These are phyloP conservation scores for Colletotrichum karsti DNA, from an alignment of 2,329 filamentous ascomycete genomes.

Conservation along the genomic window DNA sequence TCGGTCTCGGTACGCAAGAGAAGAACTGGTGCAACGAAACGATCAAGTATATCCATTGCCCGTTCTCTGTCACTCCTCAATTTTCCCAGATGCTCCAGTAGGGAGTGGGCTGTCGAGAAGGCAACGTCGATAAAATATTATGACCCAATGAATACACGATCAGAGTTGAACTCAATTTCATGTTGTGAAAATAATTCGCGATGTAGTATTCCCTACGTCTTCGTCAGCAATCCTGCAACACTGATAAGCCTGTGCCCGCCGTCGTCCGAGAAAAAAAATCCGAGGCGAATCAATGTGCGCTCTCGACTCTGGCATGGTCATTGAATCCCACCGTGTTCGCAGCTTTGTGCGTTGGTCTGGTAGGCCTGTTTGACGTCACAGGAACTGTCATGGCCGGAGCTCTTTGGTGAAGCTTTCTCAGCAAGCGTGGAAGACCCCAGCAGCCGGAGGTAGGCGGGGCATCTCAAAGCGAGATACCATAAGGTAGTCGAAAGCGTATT, in stretches of 20 bases:
- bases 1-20: slow-evolving; percentile 35
- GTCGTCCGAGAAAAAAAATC: not conserved
- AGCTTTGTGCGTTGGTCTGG: not conserved
- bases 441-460: not conserved
- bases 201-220: too few species aligned
- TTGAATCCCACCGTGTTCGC: too few species aligned
- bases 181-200: too few species aligned
- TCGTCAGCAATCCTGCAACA: too few species aligned
- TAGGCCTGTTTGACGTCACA: not conserved
- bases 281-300: too few species aligned
- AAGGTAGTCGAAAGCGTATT: not conserved
- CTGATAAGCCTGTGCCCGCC: too few species aligned
- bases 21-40: slow-evolving; percentile 39
- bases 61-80: slow-evolving; percentile 24
- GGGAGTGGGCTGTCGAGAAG: not conserved
- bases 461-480: not conserved
- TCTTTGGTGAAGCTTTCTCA: not conserved
- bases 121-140: not conserved
- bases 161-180: not conserved
- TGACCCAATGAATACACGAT: slow-evolving; percentile 19
- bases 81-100: slow-evolving; percentile 22
- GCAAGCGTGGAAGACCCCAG: not conserved
- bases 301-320: not conserved
- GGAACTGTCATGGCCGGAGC: not conserved
- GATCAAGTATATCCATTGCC: slow-evolving; percentile 36